Evolutionary conservation across 2,329 filamentous ascomycete species (phyloP).

Genomic region (Trichoderma koningii): DNA sequence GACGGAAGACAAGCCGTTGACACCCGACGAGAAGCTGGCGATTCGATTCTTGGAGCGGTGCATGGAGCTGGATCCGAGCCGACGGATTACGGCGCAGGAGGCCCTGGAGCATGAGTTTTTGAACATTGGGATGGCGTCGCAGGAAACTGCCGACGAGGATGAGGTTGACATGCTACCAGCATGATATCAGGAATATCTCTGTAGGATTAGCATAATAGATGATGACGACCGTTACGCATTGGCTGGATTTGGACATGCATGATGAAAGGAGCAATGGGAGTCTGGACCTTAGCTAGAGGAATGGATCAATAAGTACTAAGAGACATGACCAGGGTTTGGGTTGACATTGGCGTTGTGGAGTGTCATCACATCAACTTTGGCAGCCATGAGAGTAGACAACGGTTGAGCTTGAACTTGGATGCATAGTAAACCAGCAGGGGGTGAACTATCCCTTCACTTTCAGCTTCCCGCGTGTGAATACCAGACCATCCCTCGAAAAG

Average conservation of each 20-base stretch:
- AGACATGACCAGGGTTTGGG: constrained; percentile 3
- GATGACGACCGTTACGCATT: constrained; percentile 11
- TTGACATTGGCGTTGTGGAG: constrained; percentile 26
- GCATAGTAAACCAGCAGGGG: background rate
- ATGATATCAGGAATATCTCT: constrained; percentile 28
- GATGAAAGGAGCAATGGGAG: constrained; percentile 2
- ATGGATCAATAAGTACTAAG: constrained; percentile 9
- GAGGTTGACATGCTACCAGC: constrained; percentile 55
- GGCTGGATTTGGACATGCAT: constrained; percentile 5
- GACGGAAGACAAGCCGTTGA: constrained; percentile 59
- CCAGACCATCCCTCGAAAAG: background rate
- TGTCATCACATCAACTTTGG: constrained; percentile 24
- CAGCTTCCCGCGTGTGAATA: background rate
- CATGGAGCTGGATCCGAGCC: constrained; percentile 74
- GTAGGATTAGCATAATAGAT: constrained; percentile 7
- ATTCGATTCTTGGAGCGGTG: constrained; percentile 71
- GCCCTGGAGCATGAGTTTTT: constrained; percentile 75
- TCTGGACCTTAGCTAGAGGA: background rate
- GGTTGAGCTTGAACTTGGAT: background rate
- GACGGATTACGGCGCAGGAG: constrained; percentile 72
- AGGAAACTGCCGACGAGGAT: constrained; percentile 49
- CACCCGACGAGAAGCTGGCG: constrained; percentile 69
- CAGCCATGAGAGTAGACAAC: constrained; percentile 3
- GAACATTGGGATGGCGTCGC: constrained; percentile 37
- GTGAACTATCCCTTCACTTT: background rate